These are phyloP conservation scores for Debaryomyces castellii DNA, from an alignment of 805 yeast genomes.

Conservation along the genomic window DNA sequence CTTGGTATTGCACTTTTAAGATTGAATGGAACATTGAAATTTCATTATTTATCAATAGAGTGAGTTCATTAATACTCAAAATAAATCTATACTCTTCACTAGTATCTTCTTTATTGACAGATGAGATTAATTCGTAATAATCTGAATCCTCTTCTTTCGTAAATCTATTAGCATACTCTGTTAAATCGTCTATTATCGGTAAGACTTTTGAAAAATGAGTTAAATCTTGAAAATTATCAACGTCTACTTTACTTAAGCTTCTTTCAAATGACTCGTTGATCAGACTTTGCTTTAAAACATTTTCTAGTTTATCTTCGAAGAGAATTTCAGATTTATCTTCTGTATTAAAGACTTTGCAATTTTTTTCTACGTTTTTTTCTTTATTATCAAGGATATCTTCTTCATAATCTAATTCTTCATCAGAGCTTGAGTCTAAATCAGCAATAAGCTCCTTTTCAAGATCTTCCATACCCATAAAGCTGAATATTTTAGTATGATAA, in stretches of 20 bases:
- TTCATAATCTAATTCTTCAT: slow-evolving; percentile 10
- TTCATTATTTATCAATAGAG: slow-evolving; percentile 55
- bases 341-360: background rate
- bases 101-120: slow-evolving; percentile 24
- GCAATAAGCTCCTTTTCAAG: slow-evolving; percentile 42
- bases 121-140: slow-evolving; percentile 29
- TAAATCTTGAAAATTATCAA: slow-evolving; percentile 18
- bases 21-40: slow-evolving; percentile 48
- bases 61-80: slow-evolving; percentile 51
- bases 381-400: slow-evolving; percentile 7
- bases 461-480: slow-evolving; percentile 20
- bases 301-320: slow-evolving; percentile 14
- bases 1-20: slow-evolving; percentile 51
- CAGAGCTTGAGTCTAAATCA: slow-evolving; percentile 35
- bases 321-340: slow-evolving; percentile 4
- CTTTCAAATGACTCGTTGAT: slow-evolving; percentile 10
- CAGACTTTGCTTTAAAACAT: slow-evolving; percentile 8
- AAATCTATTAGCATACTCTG: slow-evolving; percentile 16
- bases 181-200: slow-evolving; percentile 23
- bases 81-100: slow-evolving; percentile 51
- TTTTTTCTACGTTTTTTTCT: background rate
- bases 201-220: slow-evolving; percentile 19
- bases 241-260: slow-evolving; percentile 18
- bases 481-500: background rate
- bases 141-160: slow-evolving; percentile 26